Evolutionary conservation across 2,329 filamentous ascomycete species (phyloP).

Genomic region (Fusarium phyllophilum): DNA sequence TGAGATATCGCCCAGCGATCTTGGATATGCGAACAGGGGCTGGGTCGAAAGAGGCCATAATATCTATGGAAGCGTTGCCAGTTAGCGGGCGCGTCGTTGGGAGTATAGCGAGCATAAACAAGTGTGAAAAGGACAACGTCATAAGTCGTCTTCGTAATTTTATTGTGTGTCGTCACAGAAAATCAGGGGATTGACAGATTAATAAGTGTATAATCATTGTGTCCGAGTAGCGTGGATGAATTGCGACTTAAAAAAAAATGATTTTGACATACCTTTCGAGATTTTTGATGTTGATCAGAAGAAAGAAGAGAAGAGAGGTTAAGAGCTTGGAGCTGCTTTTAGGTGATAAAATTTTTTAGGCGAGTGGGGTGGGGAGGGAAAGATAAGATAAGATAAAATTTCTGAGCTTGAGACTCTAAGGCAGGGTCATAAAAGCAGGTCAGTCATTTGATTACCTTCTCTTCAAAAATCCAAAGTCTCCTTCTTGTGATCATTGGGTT

Average conservation of each 20-base stretch:
- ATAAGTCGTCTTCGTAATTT: constrained; percentile 59
- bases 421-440: not conserved
- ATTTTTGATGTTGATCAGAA: constrained; percentile 33
- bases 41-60: constrained; percentile 34
- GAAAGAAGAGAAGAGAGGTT: constrained; percentile 26
- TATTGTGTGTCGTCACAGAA: constrained; percentile 56
- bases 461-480: constrained; percentile 77
- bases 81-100: constrained; percentile 33
- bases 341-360: constrained; percentile 39
- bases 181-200: constrained; percentile 71
- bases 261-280: constrained; percentile 33
- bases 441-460: not conserved
- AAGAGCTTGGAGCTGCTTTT: constrained; percentile 29
- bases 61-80: constrained; percentile 22
- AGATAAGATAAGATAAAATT: constrained; percentile 29
- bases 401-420: not conserved
- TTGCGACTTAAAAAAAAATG: not conserved
- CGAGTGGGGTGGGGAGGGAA: constrained; percentile 21
- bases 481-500: constrained; percentile 67
- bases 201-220: constrained; percentile 62
- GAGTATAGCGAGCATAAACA: constrained; percentile 11
- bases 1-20: constrained; percentile 82
- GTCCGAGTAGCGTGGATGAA: constrained; percentile 19
- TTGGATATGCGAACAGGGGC: constrained; percentile 79
- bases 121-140: constrained; percentile 39